These are phyloP conservation scores for Nissolia schottii DNA, from an alignment of 306 rosid species.

Conservation along the genomic window DNA sequence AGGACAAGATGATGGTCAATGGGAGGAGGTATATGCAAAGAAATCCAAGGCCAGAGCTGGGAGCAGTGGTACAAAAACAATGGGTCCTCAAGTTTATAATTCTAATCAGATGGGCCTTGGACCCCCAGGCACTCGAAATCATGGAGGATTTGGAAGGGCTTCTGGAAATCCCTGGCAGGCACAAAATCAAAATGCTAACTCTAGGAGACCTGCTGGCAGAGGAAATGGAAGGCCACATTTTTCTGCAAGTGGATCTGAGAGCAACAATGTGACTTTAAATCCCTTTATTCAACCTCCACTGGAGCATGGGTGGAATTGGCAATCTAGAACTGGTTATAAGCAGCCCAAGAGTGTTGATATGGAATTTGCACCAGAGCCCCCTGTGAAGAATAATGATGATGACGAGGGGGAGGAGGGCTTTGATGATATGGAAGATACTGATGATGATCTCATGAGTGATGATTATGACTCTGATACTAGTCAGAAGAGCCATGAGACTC, in stretches of 20 bases:
- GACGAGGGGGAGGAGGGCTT: constrained; percentile 25
- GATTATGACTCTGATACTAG: constrained; percentile 62
- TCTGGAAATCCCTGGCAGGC: constrained; percentile 30
- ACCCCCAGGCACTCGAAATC: constrained; percentile 6
- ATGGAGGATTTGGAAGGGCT: constrained; percentile 33
- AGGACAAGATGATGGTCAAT: constrained; percentile 47
- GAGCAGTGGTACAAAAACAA: constrained; percentile 37
- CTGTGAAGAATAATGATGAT: constrained; percentile 27
- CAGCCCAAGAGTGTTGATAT: constrained; percentile 26
- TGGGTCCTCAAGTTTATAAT: constrained; percentile 33
- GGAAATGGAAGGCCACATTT: constrained; percentile 42
- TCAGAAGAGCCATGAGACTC: constrained; percentile 57
- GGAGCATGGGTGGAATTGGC: constrained; percentile 79
- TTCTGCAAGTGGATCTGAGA: constrained; percentile 17
- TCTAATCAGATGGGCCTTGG: constrained; percentile 22
- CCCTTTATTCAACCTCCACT: constrained; percentile 53
- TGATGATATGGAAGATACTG: constrained; percentile 44
- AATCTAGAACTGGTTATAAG: constrained; percentile 35
- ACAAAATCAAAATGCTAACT: constrained; percentile 30
- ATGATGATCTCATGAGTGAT: constrained; percentile 57
- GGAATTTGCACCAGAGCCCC: constrained; percentile 23
- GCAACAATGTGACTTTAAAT: constrained; percentile 20
- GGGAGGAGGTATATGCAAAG: constrained; percentile 62
- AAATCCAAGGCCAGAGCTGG: constrained; percentile 59
- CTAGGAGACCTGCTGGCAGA: constrained; percentile 35